phyloP scores from a whole-genome alignment of 2,329 filamentous ascomycete genomes.

The Aspergillus hortae region DNA sequence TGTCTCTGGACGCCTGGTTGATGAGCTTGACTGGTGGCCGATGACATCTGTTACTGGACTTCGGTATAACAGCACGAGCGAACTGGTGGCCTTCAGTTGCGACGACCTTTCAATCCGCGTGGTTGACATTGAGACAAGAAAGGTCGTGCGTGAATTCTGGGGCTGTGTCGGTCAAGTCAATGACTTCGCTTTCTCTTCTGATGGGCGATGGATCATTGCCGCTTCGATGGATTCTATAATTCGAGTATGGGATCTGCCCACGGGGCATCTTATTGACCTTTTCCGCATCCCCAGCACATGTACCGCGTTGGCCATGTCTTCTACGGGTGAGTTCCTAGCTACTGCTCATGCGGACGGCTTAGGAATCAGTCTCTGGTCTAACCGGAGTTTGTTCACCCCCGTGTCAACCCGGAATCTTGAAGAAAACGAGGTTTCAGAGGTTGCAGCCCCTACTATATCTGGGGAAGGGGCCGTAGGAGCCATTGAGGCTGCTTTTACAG shows the following conservation, averaged over 20 bases:
- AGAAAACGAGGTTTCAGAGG: constrained; percentile 65
- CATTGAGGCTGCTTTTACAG: constrained; percentile 71
- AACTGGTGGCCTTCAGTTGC: constrained; percentile 83
- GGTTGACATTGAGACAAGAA: constrained; percentile 85
- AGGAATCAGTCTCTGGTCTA: constrained; percentile 94
- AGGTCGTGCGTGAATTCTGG: constrained; percentile 89
- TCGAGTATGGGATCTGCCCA: constrained; percentile 92
- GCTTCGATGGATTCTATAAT: constrained; percentile 76
- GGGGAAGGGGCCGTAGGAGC: constrained; percentile 76
- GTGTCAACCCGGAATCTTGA: constrained; percentile 81
- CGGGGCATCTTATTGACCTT: constrained; percentile 90
- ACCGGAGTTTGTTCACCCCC: constrained; percentile 85
- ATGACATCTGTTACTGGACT: constrained; percentile 73
- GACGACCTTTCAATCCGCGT: constrained; percentile 85
- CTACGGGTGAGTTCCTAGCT: constrained; percentile 89
- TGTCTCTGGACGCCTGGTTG: constrained; percentile 69
- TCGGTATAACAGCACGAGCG: constrained; percentile 76
- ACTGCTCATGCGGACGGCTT: constrained; percentile 77
- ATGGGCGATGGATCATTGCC: constrained; percentile 90
- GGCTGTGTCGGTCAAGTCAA: constrained; percentile 70
- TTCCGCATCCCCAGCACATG: constrained; percentile 77
- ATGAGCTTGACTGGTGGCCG: constrained; percentile 79
- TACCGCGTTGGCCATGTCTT: constrained; percentile 81
- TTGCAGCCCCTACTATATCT: constrained; percentile 69
- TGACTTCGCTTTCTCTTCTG: constrained; percentile 84